A percentile compares a stretch with the other conserved stretches of the same genome.
Evolutionary conservation across 345 rosid genomes (phyloP).

Genomic region (Melastoma malabathricum): DNA sequence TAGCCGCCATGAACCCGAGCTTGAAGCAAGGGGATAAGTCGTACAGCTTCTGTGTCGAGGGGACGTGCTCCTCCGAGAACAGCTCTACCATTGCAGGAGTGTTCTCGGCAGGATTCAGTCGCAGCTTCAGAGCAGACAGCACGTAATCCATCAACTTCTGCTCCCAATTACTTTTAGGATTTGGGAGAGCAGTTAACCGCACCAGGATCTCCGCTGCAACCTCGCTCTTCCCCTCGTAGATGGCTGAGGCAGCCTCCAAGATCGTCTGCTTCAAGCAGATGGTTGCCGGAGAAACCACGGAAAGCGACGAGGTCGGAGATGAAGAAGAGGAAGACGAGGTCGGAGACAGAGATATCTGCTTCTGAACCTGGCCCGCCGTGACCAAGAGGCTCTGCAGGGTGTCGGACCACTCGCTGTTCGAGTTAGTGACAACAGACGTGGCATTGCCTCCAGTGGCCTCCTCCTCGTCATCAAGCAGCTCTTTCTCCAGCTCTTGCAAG

Average conservation of each 20-base stretch:
- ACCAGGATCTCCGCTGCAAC: slow-evolving; percentile 44
- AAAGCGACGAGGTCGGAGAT: slow-evolving; percentile 43
- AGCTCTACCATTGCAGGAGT: slow-evolving; percentile 44
- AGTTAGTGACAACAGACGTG: slow-evolving; percentile 51
- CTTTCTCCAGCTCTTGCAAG: slow-evolving; percentile 68
- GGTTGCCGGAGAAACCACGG: slow-evolving; percentile 41
- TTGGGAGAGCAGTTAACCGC: slow-evolving; percentile 34
- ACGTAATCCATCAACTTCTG: slow-evolving; percentile 52
- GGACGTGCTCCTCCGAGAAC: slow-evolving; percentile 33
- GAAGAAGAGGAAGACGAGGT: slow-evolving; percentile 64
- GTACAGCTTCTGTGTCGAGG: slow-evolving; percentile 40
- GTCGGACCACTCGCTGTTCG: slow-evolving; percentile 69
- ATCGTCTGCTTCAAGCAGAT: slow-evolving; percentile 35
- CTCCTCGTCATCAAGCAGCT: slow-evolving; percentile 54
- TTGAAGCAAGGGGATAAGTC: slow-evolving; percentile 62
- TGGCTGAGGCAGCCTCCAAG: slow-evolving; percentile 55
- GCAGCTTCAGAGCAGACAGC: slow-evolving; percentile 40
- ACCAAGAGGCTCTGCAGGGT: slow-evolving; percentile 45
- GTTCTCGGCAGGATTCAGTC: slow-evolving; percentile 30
- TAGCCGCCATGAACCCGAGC: slow-evolving; percentile 67
- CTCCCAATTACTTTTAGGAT: slow-evolving; percentile 39
- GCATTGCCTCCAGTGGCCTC: slow-evolving; percentile 45
- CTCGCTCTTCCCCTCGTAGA: slow-evolving; percentile 50
- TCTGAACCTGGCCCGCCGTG: slow-evolving; percentile 10
- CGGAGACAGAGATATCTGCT: slow-evolving; percentile 33